Base-by-base conservation (phyloP, 176 grass and related monocot genomes). In the Oryza meyeriana region DNA sequence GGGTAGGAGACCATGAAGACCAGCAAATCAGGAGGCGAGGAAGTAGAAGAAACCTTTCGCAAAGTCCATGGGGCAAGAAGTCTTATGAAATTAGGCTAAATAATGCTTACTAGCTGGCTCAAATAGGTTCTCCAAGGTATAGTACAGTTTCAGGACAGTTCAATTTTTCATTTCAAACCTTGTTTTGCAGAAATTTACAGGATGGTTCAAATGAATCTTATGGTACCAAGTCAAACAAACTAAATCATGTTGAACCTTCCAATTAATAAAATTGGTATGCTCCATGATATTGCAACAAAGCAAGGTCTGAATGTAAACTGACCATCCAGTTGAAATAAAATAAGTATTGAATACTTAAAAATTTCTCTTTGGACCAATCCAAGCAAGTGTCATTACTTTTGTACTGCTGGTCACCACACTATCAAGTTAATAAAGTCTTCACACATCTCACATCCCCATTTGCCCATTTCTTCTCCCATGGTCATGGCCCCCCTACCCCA, bases 391-490 rank as follows among this genome's bases (percentile, higher is more conserved):
- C 8, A 31, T 28, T 72, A 69, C 24, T 72, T 50, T 8, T 36
- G 35, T 24, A 12, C 35, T 24, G 27, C 31, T 28, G 50, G 10
- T 72, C 40, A 70, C 32, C 40, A 34, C 38, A 12, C 20, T 6
- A 71, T 7, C 69, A 67, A 77, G 57, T 73, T 55, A 72, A 74
- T 41, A 79, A 87, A 86, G 64, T 80, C 68, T 63, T 77, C 31
- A 75, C 36, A 78, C 45, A 78, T 75, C 73, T 75, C 25, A n/a
- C 79, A 48, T 77, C 58, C 4, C 47, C 62, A 17, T 63, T 32
- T 71, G 24, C 74, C 47, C 50, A 18, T 77, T 66, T 34, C 75
- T 22, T 71, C 52, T 61, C 22, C 22, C 77, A 71, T 75, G 70
- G 50, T 61, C 79, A 88, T 72, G 85, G 66, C 82, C 36, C 10